Percentiles rank a stretch among this genome's conserved stretches.
These are phyloP conservation scores for Pseudopithomyces maydicus DNA, from an alignment of 2,329 filamentous ascomycete genomes.

Conservation along the genomic window DNA sequence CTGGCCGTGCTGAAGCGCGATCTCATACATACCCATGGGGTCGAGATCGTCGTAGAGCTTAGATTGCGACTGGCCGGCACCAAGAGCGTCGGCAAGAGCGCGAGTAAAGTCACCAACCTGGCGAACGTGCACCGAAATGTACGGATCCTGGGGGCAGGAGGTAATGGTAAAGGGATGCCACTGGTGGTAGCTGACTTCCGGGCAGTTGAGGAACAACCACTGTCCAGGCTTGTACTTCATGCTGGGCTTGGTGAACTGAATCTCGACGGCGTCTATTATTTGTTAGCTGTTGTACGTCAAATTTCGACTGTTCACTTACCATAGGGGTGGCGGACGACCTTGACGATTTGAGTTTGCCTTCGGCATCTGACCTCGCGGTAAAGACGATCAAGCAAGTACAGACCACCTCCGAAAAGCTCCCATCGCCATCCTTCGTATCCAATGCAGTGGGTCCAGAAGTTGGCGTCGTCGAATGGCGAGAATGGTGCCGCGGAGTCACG, in stretches of 20 bases:
- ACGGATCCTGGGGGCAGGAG: slow-evolving; percentile 93
- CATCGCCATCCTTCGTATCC: slow-evolving; percentile 97
- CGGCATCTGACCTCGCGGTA: slow-evolving; percentile 89
- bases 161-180: slow-evolving; percentile 99
- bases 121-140: slow-evolving; percentile 91
- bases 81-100: slow-evolving; percentile 92
- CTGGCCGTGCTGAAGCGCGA: slow-evolving; percentile 90
- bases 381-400: slow-evolving; percentile 86
- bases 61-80: slow-evolving; percentile 83
- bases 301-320: slow-evolving; percentile 57
- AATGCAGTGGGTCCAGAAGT: slow-evolving; percentile 91
- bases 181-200: slow-evolving; percentile 83
- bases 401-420: slow-evolving; percentile 83
- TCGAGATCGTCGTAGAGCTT: slow-evolving; percentile 91
- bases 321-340: slow-evolving; percentile 94
- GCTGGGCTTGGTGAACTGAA: slow-evolving; percentile 93
- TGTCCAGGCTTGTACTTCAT: slow-evolving; percentile 99
- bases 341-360: slow-evolving; percentile 85
- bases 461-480: slow-evolving; percentile 81
- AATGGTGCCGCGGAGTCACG: slow-evolving; percentile 73
- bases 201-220: slow-evolving; percentile 96
- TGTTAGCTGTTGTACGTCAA: slow-evolving; percentile 30
- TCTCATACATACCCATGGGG: slow-evolving; percentile 96
- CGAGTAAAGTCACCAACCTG: slow-evolving; percentile 97
- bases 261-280: slow-evolving; percentile 81